A percentile compares a stretch with the other conserved stretches of the same genome.
These are phyloP conservation scores for Cicer bijugum DNA, from an alignment of 306 rosid species.

Conservation along the genomic window DNA sequence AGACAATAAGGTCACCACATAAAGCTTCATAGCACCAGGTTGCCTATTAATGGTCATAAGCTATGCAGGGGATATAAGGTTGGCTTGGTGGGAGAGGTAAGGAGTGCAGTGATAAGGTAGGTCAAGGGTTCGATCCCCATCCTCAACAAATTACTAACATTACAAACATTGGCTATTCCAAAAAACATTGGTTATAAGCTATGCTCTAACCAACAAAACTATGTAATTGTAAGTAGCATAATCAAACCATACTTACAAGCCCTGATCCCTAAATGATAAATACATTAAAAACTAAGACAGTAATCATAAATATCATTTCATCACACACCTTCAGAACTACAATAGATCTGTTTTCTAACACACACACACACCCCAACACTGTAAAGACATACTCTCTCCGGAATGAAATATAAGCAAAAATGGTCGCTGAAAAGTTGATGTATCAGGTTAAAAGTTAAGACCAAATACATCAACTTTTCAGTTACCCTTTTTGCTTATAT, in stretches of 20 bases:
- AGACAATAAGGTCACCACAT: background rate
- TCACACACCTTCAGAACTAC: constrained; percentile 8
- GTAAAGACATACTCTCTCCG: too few relatives aligned
- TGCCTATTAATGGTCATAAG: constrained; percentile 1
- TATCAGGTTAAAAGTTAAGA: too few relatives aligned
- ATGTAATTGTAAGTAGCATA: constrained; percentile 12
- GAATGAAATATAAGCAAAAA: too few relatives aligned
- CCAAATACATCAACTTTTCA: too few relatives aligned
- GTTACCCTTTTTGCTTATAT: too few relatives aligned
- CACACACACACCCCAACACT: too few relatives aligned
- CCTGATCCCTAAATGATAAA: constrained; percentile 11
- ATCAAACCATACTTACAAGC: constrained; percentile 20
- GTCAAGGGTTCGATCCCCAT: too few relatives aligned
- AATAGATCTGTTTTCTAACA: constrained; percentile 20
- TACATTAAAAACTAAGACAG: constrained; percentile 17
- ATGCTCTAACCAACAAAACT: constrained; percentile 19
- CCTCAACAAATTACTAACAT: too few relatives aligned
- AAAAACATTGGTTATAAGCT: background rate
- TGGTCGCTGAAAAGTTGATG: too few relatives aligned
- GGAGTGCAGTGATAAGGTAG: too few relatives aligned
- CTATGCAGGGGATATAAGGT: background rate
- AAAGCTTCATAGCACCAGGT: constrained; percentile 15
- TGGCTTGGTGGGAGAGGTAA: too few relatives aligned
- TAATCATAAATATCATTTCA: constrained; percentile 34
- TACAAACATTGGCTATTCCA: too few relatives aligned